A percentile compares a stretch with the other conserved stretches of the same genome.
Conservation (phyloP, 1,139 yeast genomes). For the Kurtzmaniella natalensis region DNA sequence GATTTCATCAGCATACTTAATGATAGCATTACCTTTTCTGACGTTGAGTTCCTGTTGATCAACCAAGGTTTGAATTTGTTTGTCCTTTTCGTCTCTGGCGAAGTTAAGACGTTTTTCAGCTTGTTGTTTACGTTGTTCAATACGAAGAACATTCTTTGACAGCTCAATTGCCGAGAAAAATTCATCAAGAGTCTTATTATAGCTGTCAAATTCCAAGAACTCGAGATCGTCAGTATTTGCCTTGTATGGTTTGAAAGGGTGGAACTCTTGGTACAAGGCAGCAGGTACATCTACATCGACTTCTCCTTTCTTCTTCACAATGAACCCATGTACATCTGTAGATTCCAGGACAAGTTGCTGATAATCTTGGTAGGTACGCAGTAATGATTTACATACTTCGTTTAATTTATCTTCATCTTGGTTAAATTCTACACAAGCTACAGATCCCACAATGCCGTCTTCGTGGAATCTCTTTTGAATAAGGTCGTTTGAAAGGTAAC, state of each 20-base stretch:
- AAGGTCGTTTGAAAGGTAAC: constrained; percentile 76
- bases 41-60: constrained; percentile 63
- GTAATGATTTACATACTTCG: constrained; percentile 40
- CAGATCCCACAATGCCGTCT: constrained; percentile 42
- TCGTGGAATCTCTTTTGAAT: constrained; percentile 53
- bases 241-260: constrained; percentile 69
- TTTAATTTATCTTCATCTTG: constrained; percentile 16
- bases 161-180: constrained; percentile 86
- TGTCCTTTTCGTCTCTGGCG: constrained; percentile 70
- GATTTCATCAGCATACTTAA: constrained; percentile 63
- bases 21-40: constrained; percentile 69
- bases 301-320: constrained; percentile 53
- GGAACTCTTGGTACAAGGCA: constrained; percentile 73
- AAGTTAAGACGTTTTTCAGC: constrained; percentile 72
- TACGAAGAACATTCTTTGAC: constrained; percentile 64
- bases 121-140: constrained; percentile 70
- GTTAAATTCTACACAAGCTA: constrained; percentile 34
- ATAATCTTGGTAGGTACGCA: constrained; percentile 44
- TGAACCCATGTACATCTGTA: constrained; percentile 49
- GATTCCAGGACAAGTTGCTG: constrained; percentile 15
- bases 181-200: constrained; percentile 74
- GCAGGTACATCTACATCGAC: constrained; percentile 28
- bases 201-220: constrained; percentile 48
- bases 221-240: constrained; percentile 27
- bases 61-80: constrained; percentile 63